Base-by-base conservation (phyloP, 1,284 basidiomycete species). In the Tausonia pullulans region DNA sequence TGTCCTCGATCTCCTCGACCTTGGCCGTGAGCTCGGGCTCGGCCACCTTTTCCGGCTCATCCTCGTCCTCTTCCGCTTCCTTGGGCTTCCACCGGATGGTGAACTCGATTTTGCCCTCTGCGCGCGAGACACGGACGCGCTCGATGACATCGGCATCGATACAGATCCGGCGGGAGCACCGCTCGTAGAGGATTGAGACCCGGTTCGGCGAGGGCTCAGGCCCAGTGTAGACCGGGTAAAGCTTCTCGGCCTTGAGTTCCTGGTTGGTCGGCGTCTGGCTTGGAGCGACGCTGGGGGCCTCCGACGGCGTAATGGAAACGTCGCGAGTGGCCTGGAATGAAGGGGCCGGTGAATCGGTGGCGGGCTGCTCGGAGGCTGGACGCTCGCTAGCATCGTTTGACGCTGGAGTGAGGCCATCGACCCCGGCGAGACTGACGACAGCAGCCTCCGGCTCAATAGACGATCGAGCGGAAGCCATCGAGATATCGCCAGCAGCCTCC, bases 111-210 rank as follows among this genome's bases (percentile, higher is more conserved):
- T 87, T 84, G 50, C 88, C 90, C 69, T 91, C 87, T 45, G 81
- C 81, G 60, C 95, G 82, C 77, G 84, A 87, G 11, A 98, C 83
- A 70, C 83, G 86, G 64, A 98, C 80, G 65, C 81, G 82, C 55
- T 88, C 84, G 48, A 97, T 88, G 39, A 89, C 84, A 66, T 88
- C 86, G 3, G 94, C 88, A 74, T 98, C 88, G 67, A 98, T 82
- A 41, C 94, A 87, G 57, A 98, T 80, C 49, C 95, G 82, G 64
- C 90, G 81, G 64, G 86, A 85, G 58, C 90, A 90, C 53, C 87
- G 86, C 67, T 92, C 91, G 75, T 95, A 98, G 0, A 95, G 87
- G 71, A 97, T 89, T 11, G 90, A 94, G n/a, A 97, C 72, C 27
- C 81, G 74, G 71, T 82, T 78, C 62, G 74, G 65, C 5, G 72